Conservation (phyloP, 2,329 filamentous ascomycete species). For the Aspergillus piperis region DNA sequence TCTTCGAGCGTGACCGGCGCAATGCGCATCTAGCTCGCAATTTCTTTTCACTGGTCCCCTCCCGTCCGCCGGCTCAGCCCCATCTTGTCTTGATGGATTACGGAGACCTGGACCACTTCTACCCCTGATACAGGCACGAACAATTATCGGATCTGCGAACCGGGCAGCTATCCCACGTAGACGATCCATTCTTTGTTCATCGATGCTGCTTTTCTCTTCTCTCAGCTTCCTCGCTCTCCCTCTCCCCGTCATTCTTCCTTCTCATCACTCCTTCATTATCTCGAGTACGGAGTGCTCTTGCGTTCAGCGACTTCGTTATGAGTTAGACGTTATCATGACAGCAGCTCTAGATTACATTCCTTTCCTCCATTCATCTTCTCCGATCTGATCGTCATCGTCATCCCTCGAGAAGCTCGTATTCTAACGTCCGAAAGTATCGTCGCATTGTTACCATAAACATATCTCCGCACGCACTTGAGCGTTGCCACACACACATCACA, state of each 20-base stretch:
- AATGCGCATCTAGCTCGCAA: not conserved
- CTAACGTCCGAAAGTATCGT: not conserved
- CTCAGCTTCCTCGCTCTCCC: constrained; percentile 3
- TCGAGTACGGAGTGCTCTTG: not conserved
- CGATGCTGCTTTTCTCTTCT: not conserved
- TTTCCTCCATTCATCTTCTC: not conserved
- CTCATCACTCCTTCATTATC: not conserved
- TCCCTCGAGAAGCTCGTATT: not conserved
- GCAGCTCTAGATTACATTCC: not conserved
- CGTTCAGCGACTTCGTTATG: not conserved
- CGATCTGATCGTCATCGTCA: not conserved
- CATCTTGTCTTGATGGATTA: constrained; percentile 16
- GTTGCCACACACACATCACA: not conserved
- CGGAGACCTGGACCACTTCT: constrained; percentile 17
- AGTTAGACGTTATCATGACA: constrained; percentile 14
- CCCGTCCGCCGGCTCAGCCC: constrained; percentile 14
- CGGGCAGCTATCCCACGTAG: constrained; percentile 9
- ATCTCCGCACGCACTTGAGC: not conserved
- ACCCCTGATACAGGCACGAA: constrained; percentile 20
- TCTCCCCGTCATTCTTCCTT: constrained; percentile 1
- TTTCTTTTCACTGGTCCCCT: not conserved
- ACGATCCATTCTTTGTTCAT: constrained; percentile 2
- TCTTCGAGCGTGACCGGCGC: not conserved
- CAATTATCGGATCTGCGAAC: constrained; percentile 23
- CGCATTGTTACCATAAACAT: not conserved